Base-by-base conservation (phyloP, 2,329 filamentous ascomycete genomes). In the Ramularia endophylla region DNA sequence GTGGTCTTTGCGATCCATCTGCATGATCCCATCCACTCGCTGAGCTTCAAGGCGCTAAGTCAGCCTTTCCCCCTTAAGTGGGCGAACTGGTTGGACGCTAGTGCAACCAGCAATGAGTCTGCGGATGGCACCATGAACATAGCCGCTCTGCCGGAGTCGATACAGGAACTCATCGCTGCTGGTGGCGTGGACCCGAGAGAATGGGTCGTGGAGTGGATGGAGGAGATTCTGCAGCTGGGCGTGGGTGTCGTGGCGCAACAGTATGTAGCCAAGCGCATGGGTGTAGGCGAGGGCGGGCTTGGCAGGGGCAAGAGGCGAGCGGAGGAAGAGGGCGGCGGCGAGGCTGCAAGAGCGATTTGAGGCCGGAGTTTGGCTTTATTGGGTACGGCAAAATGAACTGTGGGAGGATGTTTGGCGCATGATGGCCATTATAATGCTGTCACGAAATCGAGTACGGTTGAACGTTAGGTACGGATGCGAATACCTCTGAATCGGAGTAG, bases 131-230 rank as follows among this genome's bases (percentile, higher is more conserved):
- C 17, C 18, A 34, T 34, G 32, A 34, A 34, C 12, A n/a, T 20
- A 15, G 67, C 74, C 31, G 35, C 63, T 59, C 65, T 89, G 25
- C 90, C 92, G 0, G 83, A 87, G 19, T 87, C 89, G 58, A 95
- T 98, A 55, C 75, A 78, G 16, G 85, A 90, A 52, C 94, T 97
- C 49, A 79, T 98, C 36, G 70, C 77, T 41, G 71, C 66, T 38
- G 80, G 80, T 12, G 80, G 79, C 8, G 87, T 97, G 2, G 92
- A 98, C 59, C 92, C 92, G 0, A 76, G 92, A 43, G 92, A 98
- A 64, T 98, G 92, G 92, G 86, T 95, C 27, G 85, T 89, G 3
- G 92, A 97, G 65, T 98, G 92, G 92, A 77, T 98, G 34, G 90
- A 97, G 68, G 90, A 97, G 68, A 70, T 81, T 0, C 73, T 98